Conservation (phyloP, 73 alveolate genomes). For the Paramecium primaurelia region DNA sequence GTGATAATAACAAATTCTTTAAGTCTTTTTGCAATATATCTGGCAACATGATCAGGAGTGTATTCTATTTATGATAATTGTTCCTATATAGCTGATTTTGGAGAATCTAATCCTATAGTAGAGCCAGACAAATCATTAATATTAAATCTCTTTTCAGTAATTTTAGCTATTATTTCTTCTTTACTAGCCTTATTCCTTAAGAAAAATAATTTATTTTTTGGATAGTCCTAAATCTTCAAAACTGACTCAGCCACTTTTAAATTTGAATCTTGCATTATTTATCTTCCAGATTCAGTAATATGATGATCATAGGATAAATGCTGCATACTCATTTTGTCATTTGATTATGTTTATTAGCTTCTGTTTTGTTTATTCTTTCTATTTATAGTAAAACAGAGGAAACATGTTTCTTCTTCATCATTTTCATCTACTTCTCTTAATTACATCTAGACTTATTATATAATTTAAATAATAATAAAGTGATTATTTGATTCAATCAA, state of each 20-base stretch:
- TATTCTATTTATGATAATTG: not conserved
- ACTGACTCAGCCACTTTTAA: not conserved
- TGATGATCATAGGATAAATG: conserved; percentile 4
- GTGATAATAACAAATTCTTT: not conserved
- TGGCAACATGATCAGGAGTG: conserved; percentile 9
- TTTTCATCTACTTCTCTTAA: not conserved
- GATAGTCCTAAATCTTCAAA: not conserved
- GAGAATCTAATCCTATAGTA: not conserved
- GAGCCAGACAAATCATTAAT: not conserved
- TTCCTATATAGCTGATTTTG: not conserved
- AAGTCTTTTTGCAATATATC: conserved; percentile 9
- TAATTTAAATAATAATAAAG: not conserved
- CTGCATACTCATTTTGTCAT: not conserved
- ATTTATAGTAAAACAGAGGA: not conserved
- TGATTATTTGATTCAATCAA: not conserved
- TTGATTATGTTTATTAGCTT: not conserved
- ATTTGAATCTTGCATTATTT: not conserved
- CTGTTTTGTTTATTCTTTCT: not conserved
- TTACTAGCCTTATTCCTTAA: not conserved
- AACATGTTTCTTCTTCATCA: not conserved
- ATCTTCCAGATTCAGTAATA: not conserved
- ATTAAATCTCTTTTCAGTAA: not conserved
- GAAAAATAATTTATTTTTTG: conserved; percentile 8
- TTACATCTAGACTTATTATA: not conserved
- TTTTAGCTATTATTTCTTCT: not conserved